Conservation (phyloP, 164 flowering plant species). For the Platanus orientalis region DNA sequence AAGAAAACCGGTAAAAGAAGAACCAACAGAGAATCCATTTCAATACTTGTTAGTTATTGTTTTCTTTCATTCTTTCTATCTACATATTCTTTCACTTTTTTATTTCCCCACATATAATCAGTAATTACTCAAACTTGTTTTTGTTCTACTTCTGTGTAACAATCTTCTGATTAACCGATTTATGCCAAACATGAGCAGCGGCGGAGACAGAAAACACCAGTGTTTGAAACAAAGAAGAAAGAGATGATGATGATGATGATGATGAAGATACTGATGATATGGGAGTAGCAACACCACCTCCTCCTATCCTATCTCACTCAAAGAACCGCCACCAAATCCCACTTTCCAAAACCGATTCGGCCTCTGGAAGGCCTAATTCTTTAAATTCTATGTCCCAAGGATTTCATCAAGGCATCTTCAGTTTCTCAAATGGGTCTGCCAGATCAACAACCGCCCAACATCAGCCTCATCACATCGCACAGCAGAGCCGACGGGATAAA, state of each 20-base stretch:
- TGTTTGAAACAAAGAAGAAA: slow-evolving; percentile 4
- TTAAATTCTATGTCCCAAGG: slow-evolving; percentile 65
- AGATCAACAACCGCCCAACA: slow-evolving; percentile 34
- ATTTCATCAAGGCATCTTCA: slow-evolving; percentile 49
- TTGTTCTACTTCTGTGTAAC: no score
- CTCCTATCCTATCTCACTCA: slow-evolving; percentile 1
- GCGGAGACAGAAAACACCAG: background rate
- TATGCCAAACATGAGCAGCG: slow-evolving; percentile 11
- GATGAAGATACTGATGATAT: slow-evolving; percentile 34
- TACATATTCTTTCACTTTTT: no score
- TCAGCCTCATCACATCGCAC: slow-evolving; percentile 22
- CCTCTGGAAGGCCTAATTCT: slow-evolving; percentile 6
- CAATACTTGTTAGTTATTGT: no score
- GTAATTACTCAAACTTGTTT: no score
- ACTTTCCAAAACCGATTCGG: background rate
- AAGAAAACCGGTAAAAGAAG: no score
- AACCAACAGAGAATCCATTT: no score
- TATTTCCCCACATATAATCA: no score
- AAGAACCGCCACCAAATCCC: background rate
- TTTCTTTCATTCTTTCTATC: no score
- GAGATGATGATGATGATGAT: slow-evolving; percentile 35
- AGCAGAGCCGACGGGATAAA: slow-evolving; percentile 61
- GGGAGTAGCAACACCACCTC: slow-evolving; percentile 39
- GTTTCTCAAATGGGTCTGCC: slow-evolving; percentile 62
- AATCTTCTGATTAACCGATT: background rate